Base-by-base conservation (phyloP, 2,329 filamentous ascomycete species). In the Colletotrichum acutatum region DNA sequence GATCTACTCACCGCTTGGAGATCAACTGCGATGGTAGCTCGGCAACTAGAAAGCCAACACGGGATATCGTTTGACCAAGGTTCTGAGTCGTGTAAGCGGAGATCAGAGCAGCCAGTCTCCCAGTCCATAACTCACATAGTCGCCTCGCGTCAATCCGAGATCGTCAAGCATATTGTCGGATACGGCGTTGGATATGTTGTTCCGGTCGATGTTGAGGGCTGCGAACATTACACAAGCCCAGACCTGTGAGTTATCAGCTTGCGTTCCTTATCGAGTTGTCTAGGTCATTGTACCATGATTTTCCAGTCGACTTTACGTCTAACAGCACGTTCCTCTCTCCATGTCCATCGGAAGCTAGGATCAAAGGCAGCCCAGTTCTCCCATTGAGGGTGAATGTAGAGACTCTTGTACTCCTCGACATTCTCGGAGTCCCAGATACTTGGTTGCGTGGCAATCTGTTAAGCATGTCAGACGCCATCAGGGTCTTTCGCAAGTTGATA, bases 21-120 rank as follows among this genome's bases (percentile, higher is more conserved):
- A 92, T 78, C 5, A 92, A 82, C 75, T 92, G 90, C 0, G 90
- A 91, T 0, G 90, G 90, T 1, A 92, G 81, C 76, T 92, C 90
- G 0, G 90, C 89, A 6, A 85, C 79, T 1, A 91, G 80, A 74
- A 91, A 91, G 0, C 84, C 84, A 4, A 89, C 78, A 1, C 85
- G 82, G 74, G 89, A 90, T 52, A 91, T 84, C 0, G 86, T 88
- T 77, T 90, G 84, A 22, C 89, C 89, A 19, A 86, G 80, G 76
- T 90, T 90, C 78, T 86, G 2, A 0, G 71, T 37, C 74, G 64
- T 5, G 71, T 76, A 19, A 77, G 68, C n/a, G 5, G 19, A 1
- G 3, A 24, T 7, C 6, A 16, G 24, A 54, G 5, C 3, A 28
- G 3, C 3, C 42, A 49, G 19, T 4, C 2, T 32, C 5, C 9